Base-by-base conservation (phyloP, 2,329 filamentous ascomycete species). In the Aureobasidium zeae region DNA sequence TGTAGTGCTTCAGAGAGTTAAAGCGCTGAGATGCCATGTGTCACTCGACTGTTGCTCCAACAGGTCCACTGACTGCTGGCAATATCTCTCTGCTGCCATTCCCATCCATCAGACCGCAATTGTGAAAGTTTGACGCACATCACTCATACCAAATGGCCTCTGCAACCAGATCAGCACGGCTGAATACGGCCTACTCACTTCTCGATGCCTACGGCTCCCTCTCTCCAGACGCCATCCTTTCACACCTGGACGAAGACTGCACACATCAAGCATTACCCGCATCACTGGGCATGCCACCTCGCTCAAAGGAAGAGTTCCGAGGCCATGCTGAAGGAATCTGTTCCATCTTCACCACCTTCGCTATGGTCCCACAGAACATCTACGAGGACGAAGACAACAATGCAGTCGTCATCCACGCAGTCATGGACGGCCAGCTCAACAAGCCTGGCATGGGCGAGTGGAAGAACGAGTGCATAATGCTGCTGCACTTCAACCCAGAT, bases 141-240 rank as follows among this genome's bases (percentile, higher is more conserved):
- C 19, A 21, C 19, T 5, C n/a, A 19, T 19, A 30, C 24, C 35
- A 3, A 7, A 45, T 45, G 43, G 43, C 32, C 26, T 20, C 33
- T 2, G 33, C 30, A 21, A 19, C 25, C 33, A 28, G 42, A 44
- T 49, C 43, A 31, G 38, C 2, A 19, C 55, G 58, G 22, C 35
- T 61, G 26, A 45, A 52, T 10, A 62, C 58, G 0, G 59, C 58
- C 43, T 50, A 54, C 44, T 49, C 50, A 9, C 52, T 65, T 24
- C 56, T 69, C 24, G 51, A 58, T 7, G 63, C 61, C 45, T 70
- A 70, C 46, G 53, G 56, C 33, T 65, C 61, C 24, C 61, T 67
- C 3, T 64, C 61, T 1, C 57, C 63, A 4, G 48, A 59, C 17
- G 57, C 58, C n/a, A 58, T 71, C 15, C 56, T 63, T 12, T 49